phyloP scores from a whole-genome alignment of 179 eudicot species.

The Silene noctiflora region DNA sequence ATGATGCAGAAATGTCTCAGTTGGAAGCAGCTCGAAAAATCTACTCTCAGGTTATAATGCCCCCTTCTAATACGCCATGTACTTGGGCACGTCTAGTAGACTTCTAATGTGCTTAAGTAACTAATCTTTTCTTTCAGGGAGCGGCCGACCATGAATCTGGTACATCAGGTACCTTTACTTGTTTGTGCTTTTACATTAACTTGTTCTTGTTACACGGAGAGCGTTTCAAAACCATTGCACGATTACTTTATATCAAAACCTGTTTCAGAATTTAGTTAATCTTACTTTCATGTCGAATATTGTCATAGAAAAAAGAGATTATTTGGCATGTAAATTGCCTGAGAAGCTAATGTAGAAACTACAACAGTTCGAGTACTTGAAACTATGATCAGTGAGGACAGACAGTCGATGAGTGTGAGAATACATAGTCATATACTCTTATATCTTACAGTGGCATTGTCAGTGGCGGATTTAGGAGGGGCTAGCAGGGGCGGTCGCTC shows the following conservation, averaged over 20 bases:
- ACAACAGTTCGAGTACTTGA: neutral
- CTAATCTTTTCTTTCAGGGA: conserved; percentile 55
- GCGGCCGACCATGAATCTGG: conserved; percentile 43
- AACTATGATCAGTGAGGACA: neutral
- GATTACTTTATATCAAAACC: neutral
- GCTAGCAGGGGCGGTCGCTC: too few relatives aligned
- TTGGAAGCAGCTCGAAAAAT: conserved; percentile 89
- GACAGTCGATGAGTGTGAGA: neutral
- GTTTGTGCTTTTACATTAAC: conserved; percentile 6
- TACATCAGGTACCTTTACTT: conserved; percentile 43
- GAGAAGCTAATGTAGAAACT: neutral
- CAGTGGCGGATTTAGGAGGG: too few relatives aligned
- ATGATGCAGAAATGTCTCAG: conserved; percentile 91
- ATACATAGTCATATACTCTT: neutral
- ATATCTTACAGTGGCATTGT: too few relatives aligned
- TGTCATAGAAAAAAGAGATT: neutral
- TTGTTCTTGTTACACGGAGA: neutral
- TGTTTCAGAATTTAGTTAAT: neutral
- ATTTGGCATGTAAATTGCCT: conserved; percentile 1
- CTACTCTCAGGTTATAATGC: conserved; percentile 65
- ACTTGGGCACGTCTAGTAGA: neutral
- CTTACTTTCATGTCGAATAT: neutral
- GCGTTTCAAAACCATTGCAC: neutral
- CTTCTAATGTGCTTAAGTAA: conserved; percentile 13
- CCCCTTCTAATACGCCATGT: neutral